Percentiles rank a stretch among this genome's conserved stretches.
These are phyloP conservation scores for Panaeolus cyanescens DNA, from an alignment of 768 basidiomycete genomes.

Conservation along the genomic window DNA sequence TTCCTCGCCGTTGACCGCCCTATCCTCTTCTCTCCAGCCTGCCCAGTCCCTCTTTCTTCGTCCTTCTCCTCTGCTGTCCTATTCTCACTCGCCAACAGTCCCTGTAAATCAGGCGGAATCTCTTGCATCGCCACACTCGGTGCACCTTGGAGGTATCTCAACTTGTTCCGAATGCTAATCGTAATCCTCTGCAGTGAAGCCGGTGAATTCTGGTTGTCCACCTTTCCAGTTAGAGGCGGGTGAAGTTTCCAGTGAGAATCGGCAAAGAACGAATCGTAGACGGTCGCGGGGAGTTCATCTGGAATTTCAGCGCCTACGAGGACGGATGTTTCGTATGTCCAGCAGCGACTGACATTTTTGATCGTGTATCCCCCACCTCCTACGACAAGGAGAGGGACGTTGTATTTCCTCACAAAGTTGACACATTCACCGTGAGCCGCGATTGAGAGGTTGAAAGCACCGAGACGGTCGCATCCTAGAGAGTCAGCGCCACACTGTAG, in stretches of 20 bases:
- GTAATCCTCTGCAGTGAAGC: slow-evolving; percentile 85
- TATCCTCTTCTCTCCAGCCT: slow-evolving; percentile 54
- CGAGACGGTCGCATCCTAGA: slow-evolving; percentile 90
- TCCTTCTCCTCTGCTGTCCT: slow-evolving; percentile 66
- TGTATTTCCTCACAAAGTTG: slow-evolving; percentile 91
- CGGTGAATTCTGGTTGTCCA: slow-evolving; percentile 90
- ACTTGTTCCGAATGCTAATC: slow-evolving; percentile 81
- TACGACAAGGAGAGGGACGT: slow-evolving; percentile 86
- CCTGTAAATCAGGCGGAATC: slow-evolving; percentile 89
- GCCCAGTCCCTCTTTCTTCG: slow-evolving; percentile 61
- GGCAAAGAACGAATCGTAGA: slow-evolving; percentile 91
- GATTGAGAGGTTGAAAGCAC: slow-evolving; percentile 97
- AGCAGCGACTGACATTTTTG: slow-evolving; percentile 96
- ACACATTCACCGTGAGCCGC: slow-evolving; percentile 98
- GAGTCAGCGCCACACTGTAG: slow-evolving; percentile 98
- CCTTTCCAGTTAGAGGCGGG: slow-evolving; percentile 86
- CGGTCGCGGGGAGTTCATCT: slow-evolving; percentile 84
- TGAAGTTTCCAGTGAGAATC: slow-evolving; percentile 93
- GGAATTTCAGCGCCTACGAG: slow-evolving; percentile 83
- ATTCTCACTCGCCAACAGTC: slow-evolving; percentile 74
- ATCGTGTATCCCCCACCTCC: slow-evolving; percentile 98
- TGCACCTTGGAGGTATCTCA: slow-evolving; percentile 91
- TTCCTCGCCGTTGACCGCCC: slow-evolving; percentile 59
- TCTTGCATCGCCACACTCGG: slow-evolving; percentile 98
- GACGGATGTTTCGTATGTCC: slow-evolving; percentile 97